Percentiles rank a stretch among this genome's conserved stretches.
These are phyloP conservation scores for Bretziella fagacearum DNA, from an alignment of 2,329 filamentous ascomycete species.

Conservation along the genomic window DNA sequence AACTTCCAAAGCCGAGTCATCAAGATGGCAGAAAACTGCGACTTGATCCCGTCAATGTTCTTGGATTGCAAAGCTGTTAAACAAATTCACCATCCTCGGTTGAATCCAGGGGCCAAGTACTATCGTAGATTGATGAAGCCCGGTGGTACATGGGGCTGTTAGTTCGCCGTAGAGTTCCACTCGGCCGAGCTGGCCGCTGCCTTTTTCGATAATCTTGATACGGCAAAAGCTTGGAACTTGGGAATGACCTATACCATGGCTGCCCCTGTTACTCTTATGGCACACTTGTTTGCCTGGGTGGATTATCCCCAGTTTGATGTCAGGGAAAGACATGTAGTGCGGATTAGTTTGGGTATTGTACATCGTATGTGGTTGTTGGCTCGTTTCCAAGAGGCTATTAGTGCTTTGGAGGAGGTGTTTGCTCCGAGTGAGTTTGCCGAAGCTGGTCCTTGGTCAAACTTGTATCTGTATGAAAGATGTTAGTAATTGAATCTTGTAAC, in stretches of 20 bases:
- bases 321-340: background rate
- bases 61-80: conserved; percentile 2
- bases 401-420: background rate
- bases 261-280: background rate
- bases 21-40: conserved; percentile 18
- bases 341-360: conserved; percentile 2
- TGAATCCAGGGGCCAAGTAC: background rate
- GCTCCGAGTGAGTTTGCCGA: no score
- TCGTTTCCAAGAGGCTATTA: background rate
- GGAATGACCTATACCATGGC: conserved; percentile 33
- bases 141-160: conserved; percentile 12
- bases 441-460: no score
- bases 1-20: conserved; percentile 23
- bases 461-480: no score
- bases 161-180: conserved; percentile 28
- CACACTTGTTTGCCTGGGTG: background rate
- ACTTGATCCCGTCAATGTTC: conserved; percentile 18
- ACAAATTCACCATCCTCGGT: background rate
- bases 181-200: conserved; percentile 25
- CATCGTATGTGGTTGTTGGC: background rate
- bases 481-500: no score
- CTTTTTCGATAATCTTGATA: conserved; percentile 32
- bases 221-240: conserved; percentile 34
- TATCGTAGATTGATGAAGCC: background rate
- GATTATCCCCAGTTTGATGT: background rate